Percentiles rank a stretch among this genome's conserved stretches.
Evolutionary conservation across 306 rosid species (phyloP).

Genomic region (Trifolium pratense): DNA sequence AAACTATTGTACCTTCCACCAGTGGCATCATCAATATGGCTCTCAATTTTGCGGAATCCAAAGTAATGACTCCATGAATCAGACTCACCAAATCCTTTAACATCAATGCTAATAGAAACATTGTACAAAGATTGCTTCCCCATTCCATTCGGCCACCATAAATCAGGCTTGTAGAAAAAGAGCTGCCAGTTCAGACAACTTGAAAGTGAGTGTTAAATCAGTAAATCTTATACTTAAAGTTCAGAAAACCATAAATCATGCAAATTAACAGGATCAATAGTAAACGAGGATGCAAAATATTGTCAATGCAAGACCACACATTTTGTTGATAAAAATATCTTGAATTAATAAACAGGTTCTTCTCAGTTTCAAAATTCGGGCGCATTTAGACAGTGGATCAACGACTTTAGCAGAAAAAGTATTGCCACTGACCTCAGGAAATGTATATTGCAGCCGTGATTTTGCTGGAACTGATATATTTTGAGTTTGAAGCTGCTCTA

Average conservation of each 20-base stretch:
- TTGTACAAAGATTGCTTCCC: slow-evolving; percentile 87
- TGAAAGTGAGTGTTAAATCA: slow-evolving; percentile 35
- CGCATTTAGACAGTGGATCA: not conserved
- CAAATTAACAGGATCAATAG: slow-evolving; percentile 28
- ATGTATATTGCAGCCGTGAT: slow-evolving; percentile 71
- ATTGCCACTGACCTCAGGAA: slow-evolving; percentile 72
- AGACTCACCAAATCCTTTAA: slow-evolving; percentile 83
- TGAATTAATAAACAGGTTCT: slow-evolving; percentile 14
- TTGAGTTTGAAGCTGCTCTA: slow-evolving; percentile 81
- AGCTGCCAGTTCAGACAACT: slow-evolving; percentile 65
- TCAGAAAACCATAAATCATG: slow-evolving; percentile 2
- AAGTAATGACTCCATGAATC: slow-evolving; percentile 81
- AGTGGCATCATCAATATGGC: slow-evolving; percentile 74
- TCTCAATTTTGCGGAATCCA: slow-evolving; percentile 92
- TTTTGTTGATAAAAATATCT: slow-evolving; percentile 6
- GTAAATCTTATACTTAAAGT: slow-evolving; percentile 25
- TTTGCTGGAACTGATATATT: slow-evolving; percentile 73
- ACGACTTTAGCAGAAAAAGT: slow-evolving; percentile 13
- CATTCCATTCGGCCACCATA: slow-evolving; percentile 99
- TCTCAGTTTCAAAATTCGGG: slow-evolving; percentile 21
- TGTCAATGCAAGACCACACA: slow-evolving; percentile 9
- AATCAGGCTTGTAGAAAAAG: slow-evolving; percentile 89
- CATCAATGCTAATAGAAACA: slow-evolving; percentile 68
- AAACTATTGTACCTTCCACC: slow-evolving; percentile 76
- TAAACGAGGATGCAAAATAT: slow-evolving; percentile 20